Evolutionary conservation across 2,329 filamentous ascomycete genomes (phyloP).

Genomic region (Colletotrichum sp.): DNA sequence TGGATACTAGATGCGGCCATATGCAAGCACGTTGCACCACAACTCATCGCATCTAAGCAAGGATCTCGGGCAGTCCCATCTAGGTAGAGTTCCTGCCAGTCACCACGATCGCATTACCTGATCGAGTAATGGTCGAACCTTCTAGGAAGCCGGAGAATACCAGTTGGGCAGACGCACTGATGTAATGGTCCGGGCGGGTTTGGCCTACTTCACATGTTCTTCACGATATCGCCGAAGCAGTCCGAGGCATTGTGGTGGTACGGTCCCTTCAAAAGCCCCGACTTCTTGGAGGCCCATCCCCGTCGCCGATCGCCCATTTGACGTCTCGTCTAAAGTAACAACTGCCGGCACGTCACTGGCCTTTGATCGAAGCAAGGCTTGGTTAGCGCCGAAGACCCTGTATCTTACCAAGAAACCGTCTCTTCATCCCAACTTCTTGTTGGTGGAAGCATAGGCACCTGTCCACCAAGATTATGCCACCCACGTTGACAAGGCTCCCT

Average conservation of each 20-base stretch:
- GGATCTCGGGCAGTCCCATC: neutral
- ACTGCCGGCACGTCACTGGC: neutral
- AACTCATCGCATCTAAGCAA: neutral
- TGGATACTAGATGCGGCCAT: neutral
- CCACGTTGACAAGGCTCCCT: neutral
- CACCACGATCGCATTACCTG: neutral
- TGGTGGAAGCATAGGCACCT: neutral
- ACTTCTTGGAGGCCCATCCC: neutral
- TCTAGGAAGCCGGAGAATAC: neutral
- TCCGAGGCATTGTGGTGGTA: neutral
- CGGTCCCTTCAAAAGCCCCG: neutral
- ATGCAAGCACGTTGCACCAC: neutral
- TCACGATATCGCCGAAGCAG: neutral
- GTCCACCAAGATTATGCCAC: neutral
- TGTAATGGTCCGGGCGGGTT: conserved; percentile 2
- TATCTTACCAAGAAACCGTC: neutral
- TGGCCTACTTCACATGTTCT: neutral
- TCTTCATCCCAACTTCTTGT: neutral
- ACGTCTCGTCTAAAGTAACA: conserved; percentile 4
- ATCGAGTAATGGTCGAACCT: neutral
- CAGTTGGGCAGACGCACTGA: neutral
- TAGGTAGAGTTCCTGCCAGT: neutral
- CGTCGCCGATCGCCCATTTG: neutral
- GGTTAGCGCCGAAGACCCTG: neutral
- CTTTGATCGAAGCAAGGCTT: neutral